Evolutionary conservation across 306 rosid genomes (phyloP), one percentile per base, ranked within the genome.

Genomic region (Vigna nakashimae): DNA sequence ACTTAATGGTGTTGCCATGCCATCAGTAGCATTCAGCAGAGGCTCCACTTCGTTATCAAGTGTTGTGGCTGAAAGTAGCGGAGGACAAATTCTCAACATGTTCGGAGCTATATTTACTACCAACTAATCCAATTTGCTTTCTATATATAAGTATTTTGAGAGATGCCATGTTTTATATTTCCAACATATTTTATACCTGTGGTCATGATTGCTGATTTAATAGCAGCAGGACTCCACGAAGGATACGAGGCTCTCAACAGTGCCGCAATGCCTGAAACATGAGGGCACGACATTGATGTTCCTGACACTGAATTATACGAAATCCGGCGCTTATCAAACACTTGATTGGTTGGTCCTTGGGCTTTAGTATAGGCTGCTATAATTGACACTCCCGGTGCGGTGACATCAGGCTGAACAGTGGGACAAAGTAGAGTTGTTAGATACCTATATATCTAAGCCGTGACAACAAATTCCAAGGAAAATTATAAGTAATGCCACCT

Each of bases 211-310:
- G 98, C 98, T n/a, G 97, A 94, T 79, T 84, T 92, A 67, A 92
- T 92, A 69, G 97, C 97, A 53, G 98, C 88, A 48, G 98, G 95
- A 65, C 90, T 88, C 98, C 98, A 94, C 4, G 90, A 78, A 36
- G 98, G 97, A 82, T 94, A 73, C 7, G 92, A 79, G 13, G 90
- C 65, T 83, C 73, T 94, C 22, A 94, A 86, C 13, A 94, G 88
- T 34, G 97, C 97, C 28, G 46, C 94, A 75, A 88, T 72, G 74
- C 97, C 97, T 5, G 97, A 84, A 81, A 94, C 81, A 59, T 94
- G 97, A 63, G 98, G 98, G 48, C 98, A 94, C 14, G 98, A 92
- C 98, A 92, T 94, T 42, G 98, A 94, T n/a, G 98, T 94, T 58
- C 98, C 98, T 6, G 97, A 92, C 16, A 83, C 6, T 1, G 97